These are phyloP conservation scores for Colletotrichum lindemuthianum DNA, from an alignment of 2,329 filamentous ascomycete species.

Conservation along the genomic window DNA sequence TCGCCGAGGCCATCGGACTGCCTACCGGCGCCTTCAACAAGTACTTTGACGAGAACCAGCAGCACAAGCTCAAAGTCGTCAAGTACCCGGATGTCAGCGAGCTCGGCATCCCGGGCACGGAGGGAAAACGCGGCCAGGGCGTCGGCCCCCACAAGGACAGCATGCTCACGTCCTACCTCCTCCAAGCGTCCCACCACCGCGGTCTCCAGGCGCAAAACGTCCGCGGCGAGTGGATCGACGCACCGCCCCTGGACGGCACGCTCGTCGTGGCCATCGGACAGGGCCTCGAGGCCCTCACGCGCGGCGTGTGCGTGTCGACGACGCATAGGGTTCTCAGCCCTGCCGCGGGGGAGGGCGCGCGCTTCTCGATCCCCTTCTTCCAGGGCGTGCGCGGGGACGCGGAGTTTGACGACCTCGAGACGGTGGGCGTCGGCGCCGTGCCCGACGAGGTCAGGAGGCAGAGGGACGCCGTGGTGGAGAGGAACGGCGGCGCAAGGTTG, in stretches of 20 bases:
- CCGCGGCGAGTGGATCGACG: constrained; percentile 82
- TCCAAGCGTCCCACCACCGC: constrained; percentile 80
- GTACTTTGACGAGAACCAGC: constrained; percentile 79
- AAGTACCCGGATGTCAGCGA: constrained; percentile 81
- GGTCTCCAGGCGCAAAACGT: constrained; percentile 88
- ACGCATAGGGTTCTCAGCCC: constrained; percentile 87
- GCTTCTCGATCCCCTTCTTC: constrained; percentile 88
- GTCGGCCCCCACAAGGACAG: constrained; percentile 87
- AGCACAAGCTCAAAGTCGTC: constrained; percentile 91
- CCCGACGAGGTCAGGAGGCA: constrained; percentile 72
- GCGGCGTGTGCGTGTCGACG: constrained; percentile 82
- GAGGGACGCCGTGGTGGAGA: constrained; percentile 66
- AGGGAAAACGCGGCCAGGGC: constrained; percentile 60
- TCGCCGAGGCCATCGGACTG: constrained; percentile 85
- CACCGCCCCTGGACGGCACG: constrained; percentile 78
- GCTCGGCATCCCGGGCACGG: constrained; percentile 55
- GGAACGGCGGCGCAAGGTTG: constrained; percentile 64
- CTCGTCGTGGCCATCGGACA: constrained; percentile 90
- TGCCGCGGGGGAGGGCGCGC: constrained; percentile 72
- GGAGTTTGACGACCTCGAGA: constrained; percentile 79
- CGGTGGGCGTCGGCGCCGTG: constrained; percentile 63
- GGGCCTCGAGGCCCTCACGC: constrained; percentile 85
- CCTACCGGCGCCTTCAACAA: constrained; percentile 75
- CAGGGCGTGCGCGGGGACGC: constrained; percentile 85
- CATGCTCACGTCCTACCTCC: constrained; percentile 83